Evolutionary conservation across 148 eudicot genomes (phyloP), one percentile per base, ranked within the genome.

Genomic region (Amaranthus hypochondriacus): DNA sequence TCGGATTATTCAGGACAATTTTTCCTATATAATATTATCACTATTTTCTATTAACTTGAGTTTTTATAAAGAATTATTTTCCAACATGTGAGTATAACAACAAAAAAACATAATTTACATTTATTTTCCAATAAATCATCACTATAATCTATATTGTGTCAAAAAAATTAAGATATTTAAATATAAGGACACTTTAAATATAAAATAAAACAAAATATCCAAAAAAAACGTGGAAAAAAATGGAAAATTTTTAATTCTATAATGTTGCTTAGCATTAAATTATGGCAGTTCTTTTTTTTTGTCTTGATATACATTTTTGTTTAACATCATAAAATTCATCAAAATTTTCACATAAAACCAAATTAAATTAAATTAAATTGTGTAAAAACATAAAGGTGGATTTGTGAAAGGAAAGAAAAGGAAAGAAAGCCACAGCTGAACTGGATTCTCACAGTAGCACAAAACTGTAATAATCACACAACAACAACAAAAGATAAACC

Each of bases 361-460:
- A 67, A 67, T 48, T 48, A 28, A 28, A 28, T 9, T 28, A 67
- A 67, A 28, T 28, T 66, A 67, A 67, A 50, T 67, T 50, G 44
- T 18, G 70, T 51, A 50, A 67, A 67, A 8, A 21, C 52, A 65
- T 18, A 18, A 71, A 48, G 14, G 42, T 50, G 56, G 60, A 59
- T 28, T 28, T 28, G 39, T 28, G 39, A 28, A 53, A 62, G 46
- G 46, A 69, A 73, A 11, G 67, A 73, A 28, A 70, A n/a, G 59
- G 60, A 74, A 15, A 62, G 71, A 69, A 74, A 79, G 68, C 56
- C 58, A 79, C 74, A 74, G 74, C 64, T 74, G 77, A 74, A 69
- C 81, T 79, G 81, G 81, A 79, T 73, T 69, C 58, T 44, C 58
- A 54, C 74, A 62, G 79, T 71, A 74, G 75, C 79, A 59, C 54